phyloP scores from a whole-genome alignment of 306 rosid species.

The Erythrophleum fordii region DNA sequence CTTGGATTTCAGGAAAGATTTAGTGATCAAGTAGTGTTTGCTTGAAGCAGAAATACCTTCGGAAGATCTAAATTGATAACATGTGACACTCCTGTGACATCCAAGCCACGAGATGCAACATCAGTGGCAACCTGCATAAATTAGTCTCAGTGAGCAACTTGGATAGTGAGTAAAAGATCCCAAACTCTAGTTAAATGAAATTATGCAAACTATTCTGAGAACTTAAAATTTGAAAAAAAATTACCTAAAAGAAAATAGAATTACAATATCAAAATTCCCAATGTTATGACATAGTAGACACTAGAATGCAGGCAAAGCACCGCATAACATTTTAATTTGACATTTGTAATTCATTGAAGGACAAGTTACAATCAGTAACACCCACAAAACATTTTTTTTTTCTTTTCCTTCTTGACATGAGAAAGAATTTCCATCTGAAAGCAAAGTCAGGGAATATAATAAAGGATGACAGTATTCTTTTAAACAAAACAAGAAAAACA shows the following conservation, averaged over 20 bases:
- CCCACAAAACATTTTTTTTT: background rate
- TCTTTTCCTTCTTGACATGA: constrained; percentile 4
- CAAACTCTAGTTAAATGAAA: background rate
- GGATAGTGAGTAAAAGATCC: background rate
- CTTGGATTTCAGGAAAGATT: constrained; percentile 32
- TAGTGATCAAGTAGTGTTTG: constrained; percentile 25
- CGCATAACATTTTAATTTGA: constrained; percentile 3
- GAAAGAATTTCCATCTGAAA: constrained; percentile 11
- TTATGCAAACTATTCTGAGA: background rate
- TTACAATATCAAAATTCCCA: constrained; percentile 10
- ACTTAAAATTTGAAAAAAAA: constrained; percentile 26
- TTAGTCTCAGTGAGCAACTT: constrained; percentile 28
- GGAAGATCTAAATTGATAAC: constrained; percentile 93
- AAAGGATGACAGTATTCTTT: background rate
- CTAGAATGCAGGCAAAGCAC: constrained; percentile 11
- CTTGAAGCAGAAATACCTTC: constrained; percentile 59
- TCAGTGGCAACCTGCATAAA: constrained; percentile 82
- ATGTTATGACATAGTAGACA: background rate
- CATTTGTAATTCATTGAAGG: constrained; percentile 14
- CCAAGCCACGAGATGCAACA: constrained; percentile 94
- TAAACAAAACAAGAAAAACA: background rate
- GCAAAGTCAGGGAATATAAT: background rate
- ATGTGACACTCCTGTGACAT: constrained; percentile 90
- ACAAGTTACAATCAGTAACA: background rate
- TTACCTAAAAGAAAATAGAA: constrained; percentile 18